A percentile compares a stretch with the other conserved stretches of the same genome.
Conservation (phyloP, 352 stramenopile genomes). For the Phytophthora sojae region DNA sequence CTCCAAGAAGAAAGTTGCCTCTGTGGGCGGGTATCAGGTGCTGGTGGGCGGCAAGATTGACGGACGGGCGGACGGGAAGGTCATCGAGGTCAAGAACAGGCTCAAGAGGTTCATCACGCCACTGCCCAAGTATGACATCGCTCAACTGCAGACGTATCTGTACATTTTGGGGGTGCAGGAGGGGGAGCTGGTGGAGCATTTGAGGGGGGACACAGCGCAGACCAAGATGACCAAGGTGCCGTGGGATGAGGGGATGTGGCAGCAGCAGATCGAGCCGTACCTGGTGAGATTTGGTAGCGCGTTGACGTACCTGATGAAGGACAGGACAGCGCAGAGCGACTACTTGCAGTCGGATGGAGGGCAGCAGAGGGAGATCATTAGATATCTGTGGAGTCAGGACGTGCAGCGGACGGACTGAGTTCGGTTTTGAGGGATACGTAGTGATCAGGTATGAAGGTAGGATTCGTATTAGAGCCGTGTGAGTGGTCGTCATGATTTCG, state of each 20-base stretch:
- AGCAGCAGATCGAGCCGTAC: conserved; percentile 68
- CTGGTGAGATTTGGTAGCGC: conserved; percentile 74
- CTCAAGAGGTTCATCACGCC: conserved; percentile 73
- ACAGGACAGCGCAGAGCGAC: conserved; percentile 55
- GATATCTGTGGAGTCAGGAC: conserved; percentile 67
- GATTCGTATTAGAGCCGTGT: no score
- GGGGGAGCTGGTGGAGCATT: conserved; percentile 84
- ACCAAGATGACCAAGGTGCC: conserved; percentile 77
- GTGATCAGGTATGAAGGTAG: no score
- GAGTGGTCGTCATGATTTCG: no score
- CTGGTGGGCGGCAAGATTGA: conserved; percentile 88
- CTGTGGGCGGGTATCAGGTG: conserved; percentile 56
- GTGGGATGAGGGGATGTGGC: conserved; percentile 76
- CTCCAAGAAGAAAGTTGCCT: conserved; percentile 72
- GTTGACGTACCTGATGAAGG: conserved; percentile 80
- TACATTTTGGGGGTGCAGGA: conserved; percentile 74
- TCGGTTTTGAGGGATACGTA: background rate
- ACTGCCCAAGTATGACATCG: conserved; percentile 82
- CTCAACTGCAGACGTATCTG: conserved; percentile 87
- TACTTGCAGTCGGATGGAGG: conserved; percentile 53
- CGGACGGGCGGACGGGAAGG: conserved; percentile 73
- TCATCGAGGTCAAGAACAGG: conserved; percentile 90
- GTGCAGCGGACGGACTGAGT: conserved; percentile 19
- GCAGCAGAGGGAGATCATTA: conserved; percentile 79
- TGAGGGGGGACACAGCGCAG: conserved; percentile 59